Percentiles rank a stretch among this genome's conserved stretches.
Evolutionary conservation across 164 flowering plant species (phyloP).

Genomic region (Umbilicus rupestris): DNA sequence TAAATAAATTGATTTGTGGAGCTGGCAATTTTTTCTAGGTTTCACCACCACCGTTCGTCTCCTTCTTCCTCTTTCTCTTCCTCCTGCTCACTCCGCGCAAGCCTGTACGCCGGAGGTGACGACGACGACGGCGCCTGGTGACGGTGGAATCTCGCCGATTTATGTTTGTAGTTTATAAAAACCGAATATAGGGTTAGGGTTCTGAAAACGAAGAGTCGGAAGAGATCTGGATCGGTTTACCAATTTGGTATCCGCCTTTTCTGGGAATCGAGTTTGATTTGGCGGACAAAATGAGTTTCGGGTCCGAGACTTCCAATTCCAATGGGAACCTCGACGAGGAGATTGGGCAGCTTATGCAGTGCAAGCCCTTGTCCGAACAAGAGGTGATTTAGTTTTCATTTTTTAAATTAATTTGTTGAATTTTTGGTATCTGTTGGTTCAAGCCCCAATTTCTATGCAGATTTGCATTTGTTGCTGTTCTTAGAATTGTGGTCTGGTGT

Average conservation of each 20-base stretch:
- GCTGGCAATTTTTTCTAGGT: background rate
- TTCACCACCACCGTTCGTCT: conserved; percentile 12
- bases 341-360: conserved; percentile 92
- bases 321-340: conserved; percentile 72
- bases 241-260: background rate
- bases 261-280: background rate
- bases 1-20: background rate
- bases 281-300: conserved; percentile 37
- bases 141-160: background rate
- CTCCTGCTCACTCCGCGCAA: background rate
- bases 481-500: too few relatives aligned
- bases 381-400: conserved; percentile 28
- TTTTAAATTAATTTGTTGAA: too few relatives aligned
- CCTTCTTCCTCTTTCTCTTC: conserved; percentile 4
- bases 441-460: too few relatives aligned
- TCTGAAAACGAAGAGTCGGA: background rate
- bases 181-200: conserved; percentile 19
- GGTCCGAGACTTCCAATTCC: conserved; percentile 40
- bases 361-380: conserved; percentile 85
- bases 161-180: background rate
- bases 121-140: background rate
- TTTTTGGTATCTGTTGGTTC: background rate
- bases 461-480: too few relatives aligned
- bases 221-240: conserved; percentile 17
- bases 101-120: conserved; percentile 4